These are phyloP conservation scores for Wickerhamomyces rabaulensis DNA, from an alignment of 805 yeast species.

Conservation along the genomic window DNA sequence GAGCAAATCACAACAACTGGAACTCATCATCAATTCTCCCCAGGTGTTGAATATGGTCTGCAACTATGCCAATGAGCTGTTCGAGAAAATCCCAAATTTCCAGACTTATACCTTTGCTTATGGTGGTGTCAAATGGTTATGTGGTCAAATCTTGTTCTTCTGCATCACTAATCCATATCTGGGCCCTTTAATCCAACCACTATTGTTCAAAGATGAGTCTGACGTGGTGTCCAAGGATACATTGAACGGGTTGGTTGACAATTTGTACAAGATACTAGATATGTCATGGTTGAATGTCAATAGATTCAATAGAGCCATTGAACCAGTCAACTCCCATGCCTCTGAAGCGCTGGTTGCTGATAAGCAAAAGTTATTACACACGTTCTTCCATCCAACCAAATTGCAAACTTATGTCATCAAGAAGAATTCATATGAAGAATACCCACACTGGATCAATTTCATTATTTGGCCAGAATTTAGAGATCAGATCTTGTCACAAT, in stretches of 20 bases:
- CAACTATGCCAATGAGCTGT: slow-evolving; percentile 9
- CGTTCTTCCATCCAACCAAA: slow-evolving; percentile 12
- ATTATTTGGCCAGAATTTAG: slow-evolving; percentile 14
- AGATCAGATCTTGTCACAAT: slow-evolving; percentile 4
- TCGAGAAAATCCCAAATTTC: slow-evolving; percentile 11
- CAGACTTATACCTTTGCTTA: slow-evolving; percentile 10
- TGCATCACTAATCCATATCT: slow-evolving; percentile 5
- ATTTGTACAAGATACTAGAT: slow-evolving; percentile 6
- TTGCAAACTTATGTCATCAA: slow-evolving; percentile 8
- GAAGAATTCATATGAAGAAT: slow-evolving; percentile 2
- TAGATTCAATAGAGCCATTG: not conserved
- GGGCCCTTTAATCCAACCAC: slow-evolving; percentile 7
- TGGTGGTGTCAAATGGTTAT: slow-evolving; percentile 14
- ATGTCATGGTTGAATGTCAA: slow-evolving; percentile 8
- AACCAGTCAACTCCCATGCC: not conserved
- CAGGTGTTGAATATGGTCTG: slow-evolving; percentile 11
- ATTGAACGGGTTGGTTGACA: slow-evolving; percentile 4
- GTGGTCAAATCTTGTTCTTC: slow-evolving; percentile 11
- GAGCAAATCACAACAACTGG: not conserved
- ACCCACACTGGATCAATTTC: slow-evolving; percentile 13
- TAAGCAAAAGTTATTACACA: slow-evolving; percentile 4
- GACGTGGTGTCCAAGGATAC: slow-evolving; percentile 3
- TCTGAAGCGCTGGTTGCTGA: not conserved
- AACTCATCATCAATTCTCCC: slow-evolving; percentile 9
- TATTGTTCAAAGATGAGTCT: slow-evolving; percentile 8